These are phyloP conservation scores for Trichosporon sp. DNA, from an alignment of 1,284 basidiomycete species.

Conservation along the genomic window DNA sequence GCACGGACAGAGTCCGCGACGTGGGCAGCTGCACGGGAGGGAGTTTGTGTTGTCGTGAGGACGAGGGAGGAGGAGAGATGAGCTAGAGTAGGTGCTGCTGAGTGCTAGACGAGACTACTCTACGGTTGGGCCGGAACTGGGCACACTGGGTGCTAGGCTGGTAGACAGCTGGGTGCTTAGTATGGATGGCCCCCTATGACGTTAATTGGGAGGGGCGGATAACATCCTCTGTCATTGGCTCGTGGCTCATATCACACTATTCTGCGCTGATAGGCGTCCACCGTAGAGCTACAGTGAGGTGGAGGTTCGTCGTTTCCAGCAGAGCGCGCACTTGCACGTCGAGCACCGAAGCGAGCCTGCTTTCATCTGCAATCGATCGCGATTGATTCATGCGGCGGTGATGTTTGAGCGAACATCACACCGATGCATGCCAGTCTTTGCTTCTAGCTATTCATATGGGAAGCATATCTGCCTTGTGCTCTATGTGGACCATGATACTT, in stretches of 20 bases:
- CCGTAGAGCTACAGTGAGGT: neutral
- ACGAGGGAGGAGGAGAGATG: neutral
- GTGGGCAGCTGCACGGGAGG: neutral
- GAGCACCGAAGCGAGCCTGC: neutral
- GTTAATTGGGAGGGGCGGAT: neutral
- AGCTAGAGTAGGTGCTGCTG: neutral
- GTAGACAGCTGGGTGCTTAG: neutral
- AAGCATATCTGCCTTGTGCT: too few species aligned
- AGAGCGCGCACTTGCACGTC: too few species aligned
- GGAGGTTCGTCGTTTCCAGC: neutral
- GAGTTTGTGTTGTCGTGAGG: neutral
- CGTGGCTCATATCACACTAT: too few species aligned
- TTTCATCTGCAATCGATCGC: neutral
- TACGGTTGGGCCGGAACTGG: neutral
- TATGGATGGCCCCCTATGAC: neutral
- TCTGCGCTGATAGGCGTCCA: neutral
- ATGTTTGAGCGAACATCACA: too few species aligned
- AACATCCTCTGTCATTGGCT: neutral
- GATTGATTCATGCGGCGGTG: neutral
- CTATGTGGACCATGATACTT: too few species aligned
- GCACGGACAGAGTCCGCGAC: neutral
- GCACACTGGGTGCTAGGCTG: neutral
- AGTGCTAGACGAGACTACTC: neutral
- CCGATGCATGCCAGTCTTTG: too few species aligned
- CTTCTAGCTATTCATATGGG: too few species aligned